Evolutionary conservation across 768 basidiomycete genomes (phyloP).

Genomic region (Lentinula sp.): DNA sequence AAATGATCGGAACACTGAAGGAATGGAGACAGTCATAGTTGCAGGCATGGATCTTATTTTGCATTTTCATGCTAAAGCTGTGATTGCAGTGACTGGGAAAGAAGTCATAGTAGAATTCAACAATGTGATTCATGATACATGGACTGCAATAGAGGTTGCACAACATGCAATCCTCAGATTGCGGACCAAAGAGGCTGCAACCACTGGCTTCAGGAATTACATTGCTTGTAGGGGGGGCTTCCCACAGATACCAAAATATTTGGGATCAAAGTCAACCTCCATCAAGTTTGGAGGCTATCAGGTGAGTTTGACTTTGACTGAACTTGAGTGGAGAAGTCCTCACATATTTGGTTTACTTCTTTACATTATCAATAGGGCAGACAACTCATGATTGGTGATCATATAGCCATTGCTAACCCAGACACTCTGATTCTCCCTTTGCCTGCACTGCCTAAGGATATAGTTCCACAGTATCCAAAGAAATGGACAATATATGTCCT

Average conservation of each 20-base stretch:
- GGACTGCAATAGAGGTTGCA: constrained; percentile 43
- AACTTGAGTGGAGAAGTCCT: neutral
- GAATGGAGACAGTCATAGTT: constrained; percentile 46
- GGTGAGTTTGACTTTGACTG: constrained; percentile 19
- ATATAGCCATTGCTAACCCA: constrained; percentile 31
- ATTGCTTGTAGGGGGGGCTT: constrained; percentile 56
- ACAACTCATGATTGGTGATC: constrained; percentile 43
- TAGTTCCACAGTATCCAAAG: constrained; percentile 39
- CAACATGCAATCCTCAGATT: constrained; percentile 24
- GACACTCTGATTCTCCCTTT: constrained; percentile 8
- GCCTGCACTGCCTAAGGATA: constrained; percentile 16
- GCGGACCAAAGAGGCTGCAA: constrained; percentile 15
- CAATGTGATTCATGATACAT: constrained; percentile 32
- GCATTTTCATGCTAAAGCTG: constrained; percentile 41
- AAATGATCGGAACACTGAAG: constrained; percentile 45
- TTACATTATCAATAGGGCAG: constrained; percentile 35
- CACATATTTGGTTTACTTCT: constrained; percentile 5
- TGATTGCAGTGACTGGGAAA: constrained; percentile 55
- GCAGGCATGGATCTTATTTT: constrained; percentile 38
- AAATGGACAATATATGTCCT: constrained; percentile 52
- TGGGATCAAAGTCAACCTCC: constrained; percentile 63
- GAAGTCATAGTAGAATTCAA: constrained; percentile 35
- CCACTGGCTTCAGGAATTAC: constrained; percentile 47
- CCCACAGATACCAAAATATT: constrained; percentile 46
- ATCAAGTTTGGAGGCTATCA: constrained; percentile 59